Conservation (phyloP, 2,329 filamentous ascomycete genomes). For the Cladobotryum protrusum region DNA sequence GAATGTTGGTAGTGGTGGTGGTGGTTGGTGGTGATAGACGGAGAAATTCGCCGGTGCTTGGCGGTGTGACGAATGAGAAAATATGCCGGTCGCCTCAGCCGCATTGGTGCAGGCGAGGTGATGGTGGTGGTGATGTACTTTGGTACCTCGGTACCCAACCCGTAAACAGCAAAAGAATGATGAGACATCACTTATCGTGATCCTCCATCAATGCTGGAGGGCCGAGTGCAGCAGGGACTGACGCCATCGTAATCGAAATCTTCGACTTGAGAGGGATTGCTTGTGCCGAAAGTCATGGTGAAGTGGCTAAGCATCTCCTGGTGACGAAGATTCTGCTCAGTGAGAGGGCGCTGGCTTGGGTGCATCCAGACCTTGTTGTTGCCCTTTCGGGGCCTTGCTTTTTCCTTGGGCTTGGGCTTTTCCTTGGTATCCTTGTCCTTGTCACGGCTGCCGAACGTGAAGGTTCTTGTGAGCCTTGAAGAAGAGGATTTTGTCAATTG, state of each 20-base stretch:
- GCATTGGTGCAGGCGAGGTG: slow-evolving; percentile 1
- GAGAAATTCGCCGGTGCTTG: slow-evolving; percentile 3
- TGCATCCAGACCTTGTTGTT: slow-evolving; percentile 24
- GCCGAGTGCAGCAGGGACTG: slow-evolving; percentile 40
- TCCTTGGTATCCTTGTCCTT: slow-evolving; percentile 15
- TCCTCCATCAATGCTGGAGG: slow-evolving; percentile 29
- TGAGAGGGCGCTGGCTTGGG: slow-evolving; percentile 40
- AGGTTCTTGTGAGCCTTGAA: slow-evolving; percentile 25
- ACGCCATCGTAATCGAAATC: slow-evolving; percentile 30
- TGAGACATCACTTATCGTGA: slow-evolving; percentile 2
- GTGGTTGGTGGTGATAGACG: not conserved
- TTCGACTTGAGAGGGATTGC: slow-evolving; percentile 27
- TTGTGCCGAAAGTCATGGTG: slow-evolving; percentile 40
- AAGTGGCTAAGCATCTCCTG: slow-evolving; percentile 42
- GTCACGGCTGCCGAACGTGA: slow-evolving; percentile 24
- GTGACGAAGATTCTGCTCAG: slow-evolving; percentile 39
- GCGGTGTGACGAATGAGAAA: slow-evolving; percentile 9
- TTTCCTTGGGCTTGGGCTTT: slow-evolving; percentile 20
- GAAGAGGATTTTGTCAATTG: slow-evolving; percentile 25
- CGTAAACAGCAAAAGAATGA: not conserved
- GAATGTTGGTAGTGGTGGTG: too few relatives aligned
- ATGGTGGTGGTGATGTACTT: too few relatives aligned
- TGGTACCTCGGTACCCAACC: slow-evolving; percentile 3
- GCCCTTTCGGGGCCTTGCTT: slow-evolving; percentile 22
- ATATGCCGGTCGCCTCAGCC: slow-evolving; percentile 4